phyloP scores from a whole-genome alignment of 2,329 filamentous ascomycete genomes.

The Apiospora arundinis region DNA sequence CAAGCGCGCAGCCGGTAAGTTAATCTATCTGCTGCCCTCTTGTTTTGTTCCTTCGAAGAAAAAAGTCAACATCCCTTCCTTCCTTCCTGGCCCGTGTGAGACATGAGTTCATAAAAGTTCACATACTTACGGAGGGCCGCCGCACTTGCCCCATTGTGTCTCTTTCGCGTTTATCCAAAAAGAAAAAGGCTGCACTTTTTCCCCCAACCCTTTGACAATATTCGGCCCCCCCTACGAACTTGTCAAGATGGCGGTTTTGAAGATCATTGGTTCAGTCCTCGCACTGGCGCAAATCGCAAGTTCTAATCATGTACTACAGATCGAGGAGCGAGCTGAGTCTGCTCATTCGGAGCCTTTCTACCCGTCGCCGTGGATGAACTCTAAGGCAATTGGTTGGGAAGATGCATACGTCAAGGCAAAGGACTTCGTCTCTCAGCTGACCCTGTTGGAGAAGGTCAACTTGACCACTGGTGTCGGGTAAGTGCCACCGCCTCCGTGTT shows the following conservation, averaged over 20 bases:
- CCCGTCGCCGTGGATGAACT: slow-evolving; percentile 86
- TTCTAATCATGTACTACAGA: slow-evolving; percentile 30
- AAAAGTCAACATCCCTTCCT: not conserved
- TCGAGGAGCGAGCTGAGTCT: slow-evolving; percentile 33
- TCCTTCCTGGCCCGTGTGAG: not conserved
- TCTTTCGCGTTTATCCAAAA: not conserved
- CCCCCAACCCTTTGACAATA: not conserved
- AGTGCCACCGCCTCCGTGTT: slow-evolving; percentile 35
- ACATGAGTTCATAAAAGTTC: slow-evolving; percentile 7
- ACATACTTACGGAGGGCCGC: not conserved
- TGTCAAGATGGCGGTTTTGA: not conserved
- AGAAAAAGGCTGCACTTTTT: not conserved
- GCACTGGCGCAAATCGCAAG: not conserved
- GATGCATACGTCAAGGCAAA: slow-evolving; percentile 78
- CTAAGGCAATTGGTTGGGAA: slow-evolving; percentile 73
- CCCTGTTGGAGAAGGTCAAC: slow-evolving; percentile 90
- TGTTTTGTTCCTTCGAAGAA: not conserved
- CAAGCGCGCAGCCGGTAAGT: slow-evolving; percentile 24
- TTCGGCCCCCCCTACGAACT: not conserved
- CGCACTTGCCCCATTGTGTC: not conserved
- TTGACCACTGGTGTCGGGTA: slow-evolving; percentile 89
- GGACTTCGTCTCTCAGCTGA: slow-evolving; percentile 82
- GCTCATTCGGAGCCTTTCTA: slow-evolving; percentile 57
- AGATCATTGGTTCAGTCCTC: not conserved
- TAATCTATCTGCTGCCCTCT: not conserved